These are phyloP conservation scores for Osmanthus fragrans DNA, from an alignment of 257 asterid genomes.

Conservation along the genomic window DNA sequence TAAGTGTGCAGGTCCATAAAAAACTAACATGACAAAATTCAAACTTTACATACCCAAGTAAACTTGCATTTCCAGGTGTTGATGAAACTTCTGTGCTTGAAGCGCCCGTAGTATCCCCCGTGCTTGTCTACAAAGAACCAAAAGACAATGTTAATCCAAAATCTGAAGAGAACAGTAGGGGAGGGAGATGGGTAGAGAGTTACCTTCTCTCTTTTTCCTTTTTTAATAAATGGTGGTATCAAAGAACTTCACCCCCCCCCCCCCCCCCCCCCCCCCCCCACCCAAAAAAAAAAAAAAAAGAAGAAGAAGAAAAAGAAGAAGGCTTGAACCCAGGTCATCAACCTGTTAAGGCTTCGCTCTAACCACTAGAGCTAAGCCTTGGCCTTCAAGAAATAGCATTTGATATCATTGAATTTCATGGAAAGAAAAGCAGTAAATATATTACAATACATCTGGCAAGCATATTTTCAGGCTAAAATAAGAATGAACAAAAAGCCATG, in stretches of 20 bases:
- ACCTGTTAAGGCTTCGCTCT: too few species aligned
- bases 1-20: neutral
- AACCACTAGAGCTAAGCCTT: too few species aligned
- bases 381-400: neutral
- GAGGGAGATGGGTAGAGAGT: neutral
- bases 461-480: neutral
- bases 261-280: too few species aligned
- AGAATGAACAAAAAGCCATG: neutral
- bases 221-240: too few species aligned
- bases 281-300: too few species aligned
- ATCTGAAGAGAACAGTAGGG: slow-evolving; percentile 8
- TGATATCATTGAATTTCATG: slow-evolving; percentile 9
- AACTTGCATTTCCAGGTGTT: slow-evolving; percentile 88
- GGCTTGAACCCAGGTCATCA: too few species aligned
- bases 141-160: slow-evolving; percentile 26
- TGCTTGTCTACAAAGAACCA: slow-evolving; percentile 47
- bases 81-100: slow-evolving; percentile 61
- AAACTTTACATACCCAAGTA: slow-evolving; percentile 73
- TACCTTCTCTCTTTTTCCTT: too few species aligned
- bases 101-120: slow-evolving; percentile 59
- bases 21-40: slow-evolving; percentile 3
- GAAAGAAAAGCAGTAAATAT: slow-evolving; percentile 2
- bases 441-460: neutral
- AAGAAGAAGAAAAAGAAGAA: too few species aligned
- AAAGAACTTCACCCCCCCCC: too few species aligned